These are phyloP conservation scores for Agapanthus africanus DNA, from an alignment of 106 monocot genomes.

Conservation along the genomic window DNA sequence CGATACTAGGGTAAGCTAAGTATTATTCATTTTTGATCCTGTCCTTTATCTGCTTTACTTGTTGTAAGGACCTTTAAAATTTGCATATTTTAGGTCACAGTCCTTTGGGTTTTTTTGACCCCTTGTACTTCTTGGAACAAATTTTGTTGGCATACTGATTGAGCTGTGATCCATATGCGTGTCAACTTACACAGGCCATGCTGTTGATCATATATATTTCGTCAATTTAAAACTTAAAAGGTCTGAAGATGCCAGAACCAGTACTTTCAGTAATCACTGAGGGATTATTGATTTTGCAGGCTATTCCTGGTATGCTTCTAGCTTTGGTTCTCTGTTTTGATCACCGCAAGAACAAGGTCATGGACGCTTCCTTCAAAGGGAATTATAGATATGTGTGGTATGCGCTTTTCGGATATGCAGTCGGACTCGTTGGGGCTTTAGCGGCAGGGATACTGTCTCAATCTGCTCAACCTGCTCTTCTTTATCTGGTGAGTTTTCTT, in stretches of 20 bases:
- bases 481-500: slow-evolving; percentile 69
- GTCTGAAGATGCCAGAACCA: not conserved
- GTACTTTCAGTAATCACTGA: not conserved
- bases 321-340: slow-evolving; percentile 88
- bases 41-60: too few relatives aligned
- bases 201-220: not conserved
- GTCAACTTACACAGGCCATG: not conserved
- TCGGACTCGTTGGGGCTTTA: slow-evolving; percentile 78
- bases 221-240: too few relatives aligned
- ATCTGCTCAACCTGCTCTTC: slow-evolving; percentile 95
- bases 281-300: slow-evolving; percentile 34
- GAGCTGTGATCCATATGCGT: too few relatives aligned
- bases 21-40: too few relatives aligned
- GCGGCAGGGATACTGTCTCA: slow-evolving; percentile 82
- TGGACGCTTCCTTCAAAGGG: slow-evolving; percentile 35
- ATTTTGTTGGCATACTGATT: too few relatives aligned
- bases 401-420: slow-evolving; percentile 81
- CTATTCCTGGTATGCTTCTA: slow-evolving; percentile 95
- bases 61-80: not conserved
- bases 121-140: not conserved
- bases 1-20: too few relatives aligned
- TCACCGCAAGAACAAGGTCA: slow-evolving; percentile 69
- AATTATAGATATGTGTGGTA: slow-evolving; percentile 62
- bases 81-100: not conserved
- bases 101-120: not conserved